Evolutionary conservation across 495 filamentous ascomycete species (phyloP).

Genomic region (Amorphotheca resinae): DNA sequence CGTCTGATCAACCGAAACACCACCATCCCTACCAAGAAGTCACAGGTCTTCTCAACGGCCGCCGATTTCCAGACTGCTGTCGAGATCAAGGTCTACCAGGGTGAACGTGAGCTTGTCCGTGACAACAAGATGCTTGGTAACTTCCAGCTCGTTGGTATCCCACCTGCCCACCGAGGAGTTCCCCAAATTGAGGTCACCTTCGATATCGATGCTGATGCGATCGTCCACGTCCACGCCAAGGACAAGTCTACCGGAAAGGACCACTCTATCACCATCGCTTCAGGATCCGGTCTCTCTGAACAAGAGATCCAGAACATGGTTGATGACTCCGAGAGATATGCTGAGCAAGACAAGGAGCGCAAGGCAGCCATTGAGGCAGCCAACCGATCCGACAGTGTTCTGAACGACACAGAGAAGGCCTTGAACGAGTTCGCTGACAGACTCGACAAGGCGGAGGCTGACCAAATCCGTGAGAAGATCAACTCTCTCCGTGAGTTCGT

Average conservation of each 20-base stretch:
- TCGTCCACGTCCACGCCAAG: constrained; percentile 97
- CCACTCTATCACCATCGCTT: constrained; percentile 98
- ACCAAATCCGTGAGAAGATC: constrained; percentile 91
- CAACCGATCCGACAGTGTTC: constrained; percentile 91
- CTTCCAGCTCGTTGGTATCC: constrained; percentile 99
- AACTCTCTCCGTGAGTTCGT: constrained; percentile 76
- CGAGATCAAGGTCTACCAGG: constrained; percentile 99
- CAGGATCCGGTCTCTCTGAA: constrained; percentile 94
- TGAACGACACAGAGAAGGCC: constrained; percentile 97
- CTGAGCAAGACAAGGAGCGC: constrained; percentile 90
- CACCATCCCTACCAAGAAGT: constrained; percentile 99
- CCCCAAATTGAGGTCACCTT: constrained; percentile 98
- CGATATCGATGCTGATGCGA: constrained; percentile 98
- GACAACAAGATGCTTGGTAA: constrained; percentile 99
- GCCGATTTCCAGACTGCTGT: constrained; percentile 99
- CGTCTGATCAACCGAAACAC: constrained; percentile 99
- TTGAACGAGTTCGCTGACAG: constrained; percentile 91
- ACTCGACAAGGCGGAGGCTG: constrained; percentile 92
- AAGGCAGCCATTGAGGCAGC: constrained; percentile 87
- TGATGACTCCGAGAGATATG: constrained; percentile 92
- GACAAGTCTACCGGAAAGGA: constrained; percentile 99
- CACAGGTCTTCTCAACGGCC: constrained; percentile 94
- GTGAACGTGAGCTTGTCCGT: constrained; percentile 97
- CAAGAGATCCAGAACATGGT: constrained; percentile 94
- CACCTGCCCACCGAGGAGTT: constrained; percentile 93